Percentiles rank a stretch among this genome's conserved stretches.
Conservation (phyloP, 805 yeast species). For the Cyberlindnera xishuangbannaensis region DNA sequence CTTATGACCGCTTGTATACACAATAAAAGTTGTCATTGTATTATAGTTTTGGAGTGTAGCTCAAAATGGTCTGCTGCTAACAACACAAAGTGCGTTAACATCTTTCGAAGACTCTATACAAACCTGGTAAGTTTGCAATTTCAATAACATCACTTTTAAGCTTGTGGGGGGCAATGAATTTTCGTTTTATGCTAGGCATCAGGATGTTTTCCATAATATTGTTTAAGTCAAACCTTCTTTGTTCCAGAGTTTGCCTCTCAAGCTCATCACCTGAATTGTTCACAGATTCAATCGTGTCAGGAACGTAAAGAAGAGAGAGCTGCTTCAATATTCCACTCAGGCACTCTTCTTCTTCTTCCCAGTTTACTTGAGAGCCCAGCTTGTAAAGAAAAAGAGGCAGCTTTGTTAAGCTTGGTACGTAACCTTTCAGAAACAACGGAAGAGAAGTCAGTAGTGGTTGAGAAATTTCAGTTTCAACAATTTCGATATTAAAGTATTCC, state of each 20-base stretch:
- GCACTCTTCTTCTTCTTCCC: slow-evolving; percentile 65
- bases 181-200: slow-evolving; percentile 58
- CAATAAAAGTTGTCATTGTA: too few species aligned
- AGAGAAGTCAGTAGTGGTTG: slow-evolving; percentile 40
- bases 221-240: slow-evolving; percentile 28
- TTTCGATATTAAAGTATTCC: slow-evolving; percentile 66
- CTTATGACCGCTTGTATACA: too few species aligned
- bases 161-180: slow-evolving; percentile 57
- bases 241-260: slow-evolving; percentile 22
- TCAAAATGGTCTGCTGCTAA: too few species aligned
- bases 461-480: slow-evolving; percentile 25
- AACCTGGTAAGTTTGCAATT: slow-evolving; percentile 85
- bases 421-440: slow-evolving; percentile 65
- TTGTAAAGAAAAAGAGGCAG: slow-evolving; percentile 62
- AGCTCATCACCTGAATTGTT: slow-evolving; percentile 11
- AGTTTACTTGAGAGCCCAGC: slow-evolving; percentile 54
- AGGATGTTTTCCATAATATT: slow-evolving; percentile 47
- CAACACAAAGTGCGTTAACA: too few species aligned
- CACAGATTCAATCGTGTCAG: slow-evolving; percentile 50
- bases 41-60: too few species aligned
- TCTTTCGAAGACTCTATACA: slow-evolving; percentile 89
- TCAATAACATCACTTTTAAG: slow-evolving; percentile 59
- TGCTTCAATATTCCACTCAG: slow-evolving; percentile 59
- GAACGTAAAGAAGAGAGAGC: slow-evolving; percentile 68
- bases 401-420: slow-evolving; percentile 57